Evolutionary conservation across 345 rosid species (phyloP), one percentile per base, ranked within the genome.

Genomic region (Sisymbrium altissimum): DNA sequence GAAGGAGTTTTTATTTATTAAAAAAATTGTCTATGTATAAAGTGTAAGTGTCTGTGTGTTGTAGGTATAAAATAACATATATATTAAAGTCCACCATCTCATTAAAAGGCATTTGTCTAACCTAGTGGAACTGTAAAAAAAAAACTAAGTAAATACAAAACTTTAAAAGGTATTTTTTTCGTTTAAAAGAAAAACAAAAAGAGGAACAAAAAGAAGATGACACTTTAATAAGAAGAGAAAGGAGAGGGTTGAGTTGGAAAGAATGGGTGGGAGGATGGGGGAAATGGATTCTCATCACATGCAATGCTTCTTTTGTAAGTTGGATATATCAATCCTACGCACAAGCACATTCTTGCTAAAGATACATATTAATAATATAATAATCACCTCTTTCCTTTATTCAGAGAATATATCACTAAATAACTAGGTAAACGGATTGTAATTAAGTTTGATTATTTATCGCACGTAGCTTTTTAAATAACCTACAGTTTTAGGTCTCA

Each of bases 201-300:
- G 40, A 44, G 18, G 45, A 76, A 70, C 71, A 76, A 70, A 76
- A 76, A 76, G 80, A 76, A 32, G 75, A 70, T 15, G 66, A 69
- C 53, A 66, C 79, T 76, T 76, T 76, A 61, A 43, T 53, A 63
- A 9, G 71, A 64, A 71, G 66, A 77, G 71, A 77, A 65, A 71
- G 25, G 80, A 76, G 75, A 70, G 10, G 66, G 72, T 71, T 48
- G 80, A 64, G 76, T 71, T 77, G 80, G 62, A 77, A 71, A 77
- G 72, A 77, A 64, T 77, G 80, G 76, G 80, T 77, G 74, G 72
- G 75, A 77, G 80, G 80, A 76, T 70, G 75, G 80, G 75, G 75
- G 56, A 60, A 43, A 70, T 63, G 80, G 80, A 77, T 77, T 77
- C 76, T 77, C 76, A 64, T 77, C 80, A 77, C 80, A 77, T 77